Evolutionary conservation across 345 rosid genomes (phyloP), one percentile per base, ranked within the genome.

Genomic region (Citrus unshiu): DNA sequence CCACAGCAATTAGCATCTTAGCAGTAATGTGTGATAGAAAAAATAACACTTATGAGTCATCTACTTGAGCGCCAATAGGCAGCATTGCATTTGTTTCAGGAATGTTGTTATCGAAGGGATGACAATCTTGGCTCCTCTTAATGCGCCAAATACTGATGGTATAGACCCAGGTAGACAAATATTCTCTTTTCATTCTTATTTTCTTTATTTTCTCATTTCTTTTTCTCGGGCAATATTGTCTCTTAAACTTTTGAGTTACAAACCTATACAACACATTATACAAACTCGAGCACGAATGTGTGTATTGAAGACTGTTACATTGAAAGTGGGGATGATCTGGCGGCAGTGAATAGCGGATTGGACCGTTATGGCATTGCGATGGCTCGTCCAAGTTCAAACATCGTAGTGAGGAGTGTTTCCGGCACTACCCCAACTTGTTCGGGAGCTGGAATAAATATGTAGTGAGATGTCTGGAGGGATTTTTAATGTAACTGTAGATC

Each of bases 401-500:
- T 96, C 68, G 74, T 84, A 39, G 81, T 94, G 66, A 80, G 91
- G 84, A 87, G 95, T 81, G 79, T 94, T 74, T 91, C 98, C 0
- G 99, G 95, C 70, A 96, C 98, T 37, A 94, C 99, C 14, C 94
- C 95, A 4, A 96, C 95, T 68, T 94, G 99, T 56, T 96, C 98
- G 6, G 99, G 99, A 34, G 79, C 93, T 61, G 99, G 99, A 59
- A 34, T 34, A 0, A 34, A 91, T 96, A 12, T 97, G 99, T 34
- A 94, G 98, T 35, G 98, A 96, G 86, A 96, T 96, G 97, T 96
- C 99, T 18, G 97, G 98, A 77, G 99, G 99, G 56, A 86, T 94
- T 43, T 90, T 78, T 62, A 92, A 96, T 69, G 75, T 94, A 68
- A 93, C 83, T 1, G 62, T 94, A 0, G 90, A 96, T 83, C 91